Evolutionary conservation across 306 rosid species (phyloP), one percentile per base, ranked within the genome.

Genomic region (Lathyrus tuberosus): DNA sequence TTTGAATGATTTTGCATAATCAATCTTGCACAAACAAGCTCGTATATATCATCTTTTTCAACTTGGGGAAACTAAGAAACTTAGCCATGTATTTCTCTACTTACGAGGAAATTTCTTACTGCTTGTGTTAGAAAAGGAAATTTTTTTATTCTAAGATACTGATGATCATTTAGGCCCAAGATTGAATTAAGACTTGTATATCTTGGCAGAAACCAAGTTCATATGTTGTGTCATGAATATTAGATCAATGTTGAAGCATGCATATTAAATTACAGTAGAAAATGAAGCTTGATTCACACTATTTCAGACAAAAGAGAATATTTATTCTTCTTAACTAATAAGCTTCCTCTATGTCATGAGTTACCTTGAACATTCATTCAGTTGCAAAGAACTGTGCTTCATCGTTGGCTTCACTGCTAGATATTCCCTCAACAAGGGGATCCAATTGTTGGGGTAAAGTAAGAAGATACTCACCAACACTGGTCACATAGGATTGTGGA

Each of bases 281-380:
- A 37, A 60, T 44, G 71, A 57, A 40, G 40, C 43, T 64, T 44
- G 52, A 44, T 30, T 46, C 62, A 72, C 16, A 62, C 40, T 33
- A 63, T 40, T 63, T 60, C n/a, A n/a, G n/a, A n/a, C n/a, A n/a
- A n/a, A n/a, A n/a, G n/a, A n/a, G n/a, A n/a, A n/a, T n/a, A n/a
- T 22, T 15, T 8, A 30, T 17, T 38, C 53, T 53, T 51, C 44
- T 30, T 22, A 35, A 38, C 70, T 33, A 14, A 10, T 47, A 24
- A 67, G 43, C 17, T 46, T 66, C 22, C 64, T 53, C 56, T 49
- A 48, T 16, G 33, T 44, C 43, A 31, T 66, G 15, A 13, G 65
- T 81, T 82, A 87, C 99, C 99, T 95, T 95, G 84, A 89, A 91
- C 99, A 95, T 95, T 97, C 99, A 95, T 89, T 95, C 99, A 51